Evolutionary conservation across 805 yeast genomes (phyloP), one percentile per base, ranked within the genome.

Genomic region (Candida hungchunana): DNA sequence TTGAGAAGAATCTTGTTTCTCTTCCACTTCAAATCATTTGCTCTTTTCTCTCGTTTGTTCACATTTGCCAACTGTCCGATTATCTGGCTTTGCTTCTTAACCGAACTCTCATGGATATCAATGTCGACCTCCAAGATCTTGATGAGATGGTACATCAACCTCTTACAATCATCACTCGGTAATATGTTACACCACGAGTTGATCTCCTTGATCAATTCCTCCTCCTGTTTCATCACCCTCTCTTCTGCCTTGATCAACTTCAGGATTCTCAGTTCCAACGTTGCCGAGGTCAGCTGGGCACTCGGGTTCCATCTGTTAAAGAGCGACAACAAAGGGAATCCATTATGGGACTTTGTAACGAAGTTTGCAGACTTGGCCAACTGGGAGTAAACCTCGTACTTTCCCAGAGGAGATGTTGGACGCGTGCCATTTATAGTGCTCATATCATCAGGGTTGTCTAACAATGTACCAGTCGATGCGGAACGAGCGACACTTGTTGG

Each of bases 41-140:
- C 61, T 47, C 75, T 71, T 39, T 53, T 58, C 51, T 76, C 82
- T 39, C 82, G 59, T 43, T 70, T 68, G 26, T 67, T 58, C 6
- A 76, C 73, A 33, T 66, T 69, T 8, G 56, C 55, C 32, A 76
- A 51, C 36, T 70, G 70, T 12, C 64, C 48, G 39, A 64, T 66
- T 23, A 74, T 55, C 32, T 51, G 62, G 31, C 69, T 73, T 42
- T 70, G 56, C 43, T 64, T 67, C 36, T 72, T 68, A 14, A 63
- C 55, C 22, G 63, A 34, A n/a, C 55, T 58, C 13, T 62, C 65
- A 19, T 57, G 50, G 4, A 59, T 43, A 12, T 62, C 62, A 13
- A 60, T 45, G 48, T 72, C 75, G 16, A 53, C 34, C 26, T 60
- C 62, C 3, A 68, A 43, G 8, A 71, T 54, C 33, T 60, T 58